These are phyloP conservation scores for Pseudogymnoascus sp. DNA, from an alignment of 2,329 filamentous ascomycete species.

Conservation along the genomic window DNA sequence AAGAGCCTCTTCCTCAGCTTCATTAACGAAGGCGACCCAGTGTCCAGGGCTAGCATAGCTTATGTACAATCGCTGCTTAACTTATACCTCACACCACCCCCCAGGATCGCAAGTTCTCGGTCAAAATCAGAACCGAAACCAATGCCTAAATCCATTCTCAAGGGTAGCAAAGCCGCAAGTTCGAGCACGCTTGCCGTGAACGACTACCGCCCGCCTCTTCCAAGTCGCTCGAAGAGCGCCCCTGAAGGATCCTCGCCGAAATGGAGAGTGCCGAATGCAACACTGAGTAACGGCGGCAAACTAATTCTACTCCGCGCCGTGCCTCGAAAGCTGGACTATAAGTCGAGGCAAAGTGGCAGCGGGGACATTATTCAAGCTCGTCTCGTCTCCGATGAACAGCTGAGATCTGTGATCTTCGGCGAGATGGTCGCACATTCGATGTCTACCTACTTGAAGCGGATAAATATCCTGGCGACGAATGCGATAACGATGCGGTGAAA, in stretches of 20 bases:
- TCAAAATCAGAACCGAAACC: not conserved
- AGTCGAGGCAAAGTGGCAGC: constrained; percentile 39
- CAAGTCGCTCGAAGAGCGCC: constrained; percentile 18
- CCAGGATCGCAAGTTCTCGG: constrained; percentile 24
- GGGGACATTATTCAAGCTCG: constrained; percentile 60
- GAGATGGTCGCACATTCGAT: constrained; percentile 76
- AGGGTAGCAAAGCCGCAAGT: constrained; percentile 16
- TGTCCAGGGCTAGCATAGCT: constrained; percentile 65
- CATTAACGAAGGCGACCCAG: constrained; percentile 80
- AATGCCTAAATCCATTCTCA: constrained; percentile 4
- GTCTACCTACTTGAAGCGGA: constrained; percentile 63
- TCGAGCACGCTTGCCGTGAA: constrained; percentile 15
- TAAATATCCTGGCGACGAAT: constrained; percentile 62
- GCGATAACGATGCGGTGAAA: constrained; percentile 30
- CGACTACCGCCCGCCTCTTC: constrained; percentile 15
- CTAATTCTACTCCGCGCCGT: constrained; percentile 57
- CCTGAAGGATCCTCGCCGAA: constrained; percentile 30
- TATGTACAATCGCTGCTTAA: constrained; percentile 68
- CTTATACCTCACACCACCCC: constrained; percentile 56
- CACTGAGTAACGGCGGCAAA: constrained; percentile 62
- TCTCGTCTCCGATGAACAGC: constrained; percentile 56
- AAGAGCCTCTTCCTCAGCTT: constrained; percentile 74
- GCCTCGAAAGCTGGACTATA: constrained; percentile 38
- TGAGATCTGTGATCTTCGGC: constrained; percentile 68
- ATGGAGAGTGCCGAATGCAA: constrained; percentile 60